Base-by-base conservation (phyloP, 768 basidiomycete species). In the Russula compacta region DNA sequence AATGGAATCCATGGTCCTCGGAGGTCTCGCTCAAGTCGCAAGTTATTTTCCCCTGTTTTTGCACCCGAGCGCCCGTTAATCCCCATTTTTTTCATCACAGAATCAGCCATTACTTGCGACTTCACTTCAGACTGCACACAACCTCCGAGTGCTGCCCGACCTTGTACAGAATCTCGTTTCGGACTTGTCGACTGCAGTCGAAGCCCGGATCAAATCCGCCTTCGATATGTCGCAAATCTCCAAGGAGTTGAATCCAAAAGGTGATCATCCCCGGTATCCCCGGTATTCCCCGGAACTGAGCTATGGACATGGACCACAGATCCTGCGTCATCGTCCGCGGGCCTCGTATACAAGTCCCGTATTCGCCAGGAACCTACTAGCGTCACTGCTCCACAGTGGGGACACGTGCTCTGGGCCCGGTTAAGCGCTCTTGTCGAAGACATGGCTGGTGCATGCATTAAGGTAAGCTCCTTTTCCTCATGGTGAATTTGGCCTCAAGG, bases 61-160 rank as follows among this genome's bases (percentile, higher is more conserved):
- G 12, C 33, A 33, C 21, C 9, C 21, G 39, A 12, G 52, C 51
- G 48, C 54, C 50, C 42, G 29, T 59, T 56, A 57, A 60, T 44
- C 24, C 21, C n/a, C 52, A 1, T 47, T 39, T 46, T 42, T 33
- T 38, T 39, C 58, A 42, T 39, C 58, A 42, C 64, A 97, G 94
- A 89, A 98, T 68, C 93, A 92, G 74, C 84, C 92, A 1, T 74
- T 95, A 17, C 80, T 99, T 1, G 92, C 95, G 0, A 94, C 92
- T 1, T 92, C 95, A 0, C 79, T 99, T 12, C 97, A 98, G 77
- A 98, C 93, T 1, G 94, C 95, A 4, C 89, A 92, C 73, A 99
- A 98, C 70, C 81, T 99, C 14, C 81, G 87, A 33, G 81, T 90
- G 15, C 78, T 99, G 11, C 90, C 95, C 0, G 80, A 83, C 29